These are phyloP conservation scores for Paecilomyces dactylethromorphus DNA, from an alignment of 2,329 filamentous ascomycete species.

Conservation along the genomic window DNA sequence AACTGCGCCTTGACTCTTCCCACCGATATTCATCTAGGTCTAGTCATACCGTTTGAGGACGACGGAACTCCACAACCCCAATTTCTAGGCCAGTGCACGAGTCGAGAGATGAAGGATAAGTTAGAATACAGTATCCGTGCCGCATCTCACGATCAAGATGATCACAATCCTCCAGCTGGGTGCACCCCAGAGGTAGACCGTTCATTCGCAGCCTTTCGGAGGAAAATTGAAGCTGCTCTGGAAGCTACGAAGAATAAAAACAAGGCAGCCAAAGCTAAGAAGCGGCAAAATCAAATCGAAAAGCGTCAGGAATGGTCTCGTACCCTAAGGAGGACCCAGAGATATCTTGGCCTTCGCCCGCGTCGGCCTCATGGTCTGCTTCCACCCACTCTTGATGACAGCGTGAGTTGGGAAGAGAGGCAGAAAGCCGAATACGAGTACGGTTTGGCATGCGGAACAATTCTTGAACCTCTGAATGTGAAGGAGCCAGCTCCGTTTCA, in stretches of 20 bases:
- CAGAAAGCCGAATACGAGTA: conserved; percentile 15
- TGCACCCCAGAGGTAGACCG: conserved; percentile 19
- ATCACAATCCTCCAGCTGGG: conserved; percentile 17
- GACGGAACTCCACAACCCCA: conserved; percentile 58
- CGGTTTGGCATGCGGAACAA: conserved; percentile 16
- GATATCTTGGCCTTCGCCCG: conserved; percentile 63
- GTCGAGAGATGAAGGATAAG: conserved; percentile 34
- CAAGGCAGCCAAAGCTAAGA: conserved; percentile 44
- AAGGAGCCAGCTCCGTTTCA: conserved; percentile 39
- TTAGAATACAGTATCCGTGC: conserved; percentile 29
- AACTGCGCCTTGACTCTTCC: conserved; percentile 54
- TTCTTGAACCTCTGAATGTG: conserved; percentile 36
- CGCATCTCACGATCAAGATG: conserved; percentile 6
- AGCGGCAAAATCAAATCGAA: conserved; percentile 41
- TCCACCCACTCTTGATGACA: conserved; percentile 7
- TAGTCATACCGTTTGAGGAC: conserved; percentile 57
- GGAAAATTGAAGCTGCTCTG: conserved; percentile 48
- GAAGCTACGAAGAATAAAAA: conserved; percentile 45
- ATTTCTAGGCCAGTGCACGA: conserved; percentile 56
- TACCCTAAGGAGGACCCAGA: conserved; percentile 58
- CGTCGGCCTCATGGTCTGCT: conserved; percentile 12
- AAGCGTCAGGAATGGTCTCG: conserved; percentile 48
- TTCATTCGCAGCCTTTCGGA: conserved; percentile 42
- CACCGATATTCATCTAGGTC: conserved; percentile 44
- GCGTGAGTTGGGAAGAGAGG: conserved; percentile 16